Evolutionary conservation across 169 alveolate species (phyloP).

Genomic region (Plasmodium berghei): DNA sequence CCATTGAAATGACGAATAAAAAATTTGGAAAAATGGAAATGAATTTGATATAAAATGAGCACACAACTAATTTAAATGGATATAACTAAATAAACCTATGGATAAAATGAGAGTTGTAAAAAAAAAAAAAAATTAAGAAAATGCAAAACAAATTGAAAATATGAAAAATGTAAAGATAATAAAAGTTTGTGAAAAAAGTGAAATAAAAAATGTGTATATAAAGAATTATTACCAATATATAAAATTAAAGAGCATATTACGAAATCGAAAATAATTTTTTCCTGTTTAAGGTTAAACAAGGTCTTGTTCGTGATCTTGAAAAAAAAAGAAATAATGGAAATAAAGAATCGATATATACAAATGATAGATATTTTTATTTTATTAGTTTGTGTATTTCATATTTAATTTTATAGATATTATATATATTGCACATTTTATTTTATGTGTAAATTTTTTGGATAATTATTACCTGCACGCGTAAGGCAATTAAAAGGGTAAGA

Average conservation of each 20-base stretch:
- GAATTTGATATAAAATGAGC: background rate
- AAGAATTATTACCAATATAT: conserved; percentile 40
- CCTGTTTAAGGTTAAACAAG: conserved; percentile 50
- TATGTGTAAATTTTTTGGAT: background rate
- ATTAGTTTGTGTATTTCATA: background rate
- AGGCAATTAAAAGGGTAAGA: conserved; percentile 42
- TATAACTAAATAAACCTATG: conserved; percentile 62
- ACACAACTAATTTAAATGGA: conserved; percentile 46
- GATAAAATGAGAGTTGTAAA: background rate
- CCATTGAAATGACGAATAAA: background rate
- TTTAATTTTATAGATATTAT: background rate
- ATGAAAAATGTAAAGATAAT: background rate
- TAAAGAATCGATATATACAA: background rate
- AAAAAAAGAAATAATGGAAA: conserved; percentile 1
- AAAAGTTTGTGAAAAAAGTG: background rate
- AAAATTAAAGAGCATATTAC: conserved; percentile 55
- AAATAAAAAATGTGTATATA: background rate
- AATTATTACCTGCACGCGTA: conserved; percentile 63
- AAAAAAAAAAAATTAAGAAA: background rate
- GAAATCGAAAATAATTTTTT: conserved; percentile 70
- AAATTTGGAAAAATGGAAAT: background rate
- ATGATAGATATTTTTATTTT: too few relatives aligned
- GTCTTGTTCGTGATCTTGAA: conserved; percentile 36
- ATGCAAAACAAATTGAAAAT: background rate
- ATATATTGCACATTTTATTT: background rate